phyloP scores from a whole-genome alignment of 1,139 yeast species.

The Pneumocystis sp. region DNA sequence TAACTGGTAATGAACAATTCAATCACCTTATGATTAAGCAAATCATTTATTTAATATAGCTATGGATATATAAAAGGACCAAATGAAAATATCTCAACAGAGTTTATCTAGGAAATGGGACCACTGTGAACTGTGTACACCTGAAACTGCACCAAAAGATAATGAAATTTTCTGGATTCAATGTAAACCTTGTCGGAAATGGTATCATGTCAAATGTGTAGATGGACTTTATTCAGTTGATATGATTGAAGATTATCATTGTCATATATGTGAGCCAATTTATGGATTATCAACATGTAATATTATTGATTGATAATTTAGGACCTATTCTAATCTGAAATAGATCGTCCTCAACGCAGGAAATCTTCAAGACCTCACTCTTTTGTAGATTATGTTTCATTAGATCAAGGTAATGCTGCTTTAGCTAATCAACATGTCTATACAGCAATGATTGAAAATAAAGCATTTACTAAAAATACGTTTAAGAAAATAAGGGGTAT shows the following conservation, averaged over 20 bases:
- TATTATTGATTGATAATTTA: not conserved
- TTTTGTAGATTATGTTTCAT: slow-evolving; percentile 55
- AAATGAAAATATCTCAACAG: not conserved
- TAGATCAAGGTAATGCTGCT: slow-evolving; percentile 62
- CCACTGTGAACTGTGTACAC: slow-evolving; percentile 14
- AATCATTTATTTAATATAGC: not conserved
- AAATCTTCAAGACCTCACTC: slow-evolving; percentile 36
- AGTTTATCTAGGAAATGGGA: slow-evolving; percentile 13
- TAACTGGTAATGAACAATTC: not conserved
- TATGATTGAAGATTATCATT: slow-evolving; percentile 40
- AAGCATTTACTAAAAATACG: slow-evolving; percentile 13
- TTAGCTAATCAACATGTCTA: slow-evolving; percentile 52
- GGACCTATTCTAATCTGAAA: not conserved
- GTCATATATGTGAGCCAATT: slow-evolving; percentile 32
- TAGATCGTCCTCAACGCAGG: slow-evolving; percentile 37
- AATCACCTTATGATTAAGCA: not conserved
- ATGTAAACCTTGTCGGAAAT: slow-evolving; percentile 44
- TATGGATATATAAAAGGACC: not conserved
- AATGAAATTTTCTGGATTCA: slow-evolving; percentile 36
- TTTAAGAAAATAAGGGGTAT: slow-evolving; percentile 21
- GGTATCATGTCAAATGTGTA: slow-evolving; percentile 50
- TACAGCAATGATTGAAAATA: slow-evolving; percentile 27
- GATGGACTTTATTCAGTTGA: slow-evolving; percentile 27
- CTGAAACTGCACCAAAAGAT: slow-evolving; percentile 14
- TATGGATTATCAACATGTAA: slow-evolving; percentile 36